These are phyloP conservation scores for Leishmania tropica DNA, from an alignment of 208 protist genomes.

Conservation along the genomic window DNA sequence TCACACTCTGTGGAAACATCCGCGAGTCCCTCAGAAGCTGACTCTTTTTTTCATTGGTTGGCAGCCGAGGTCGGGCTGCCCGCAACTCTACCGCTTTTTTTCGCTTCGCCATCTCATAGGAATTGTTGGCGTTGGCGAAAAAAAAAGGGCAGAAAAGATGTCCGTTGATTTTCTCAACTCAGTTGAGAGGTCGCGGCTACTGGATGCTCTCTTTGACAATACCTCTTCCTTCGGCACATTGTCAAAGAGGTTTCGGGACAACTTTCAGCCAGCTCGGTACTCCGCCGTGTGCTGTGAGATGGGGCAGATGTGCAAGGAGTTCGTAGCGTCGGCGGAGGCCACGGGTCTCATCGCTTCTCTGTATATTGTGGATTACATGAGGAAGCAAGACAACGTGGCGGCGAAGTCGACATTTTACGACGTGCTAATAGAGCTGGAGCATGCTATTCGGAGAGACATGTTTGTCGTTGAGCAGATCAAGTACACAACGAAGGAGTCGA, in stretches of 20 bases:
- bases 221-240: conserved; percentile 41
- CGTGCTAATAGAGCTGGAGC: conserved; percentile 68
- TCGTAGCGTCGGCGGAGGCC: conserved; percentile 54
- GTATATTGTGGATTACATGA: conserved; percentile 60
- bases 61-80: no score
- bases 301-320: conserved; percentile 34
- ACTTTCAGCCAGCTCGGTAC: conserved; percentile 42
- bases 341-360: conserved; percentile 53
- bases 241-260: conserved; percentile 65
- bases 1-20: not conserved
- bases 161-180: conserved; percentile 30
- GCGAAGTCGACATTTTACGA: conserved; percentile 70
- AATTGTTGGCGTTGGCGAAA: not conserved
- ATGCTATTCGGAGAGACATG: conserved; percentile 64
- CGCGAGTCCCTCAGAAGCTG: not conserved
- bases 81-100: no score
- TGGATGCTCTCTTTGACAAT: conserved; percentile 36
- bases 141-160: conserved; percentile 1
- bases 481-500: conserved; percentile 70
- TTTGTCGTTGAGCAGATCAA: conserved; percentile 72
- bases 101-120: not conserved
- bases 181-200: conserved; percentile 24
- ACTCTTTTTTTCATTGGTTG: not conserved
- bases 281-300: conserved; percentile 44
- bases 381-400: conserved; percentile 46